Conservation (phyloP, 495 filamentous ascomycete genomes). For the Melanomma pulvis-pyrius region DNA sequence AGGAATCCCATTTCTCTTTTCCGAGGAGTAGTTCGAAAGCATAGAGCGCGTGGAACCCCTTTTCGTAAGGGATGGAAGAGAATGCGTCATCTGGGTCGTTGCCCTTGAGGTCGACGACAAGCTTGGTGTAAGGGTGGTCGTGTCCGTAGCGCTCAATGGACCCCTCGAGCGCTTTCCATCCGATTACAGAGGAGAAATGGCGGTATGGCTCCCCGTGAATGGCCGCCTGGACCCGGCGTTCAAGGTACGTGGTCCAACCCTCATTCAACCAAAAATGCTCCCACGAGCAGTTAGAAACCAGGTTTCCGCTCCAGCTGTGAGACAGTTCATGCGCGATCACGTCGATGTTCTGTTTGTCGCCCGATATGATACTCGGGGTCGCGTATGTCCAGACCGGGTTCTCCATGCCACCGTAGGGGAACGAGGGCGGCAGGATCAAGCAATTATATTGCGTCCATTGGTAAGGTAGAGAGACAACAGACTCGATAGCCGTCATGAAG, state of each 20-base stretch:
- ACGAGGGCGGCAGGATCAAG: constrained; percentile 84
- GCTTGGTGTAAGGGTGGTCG: constrained; percentile 89
- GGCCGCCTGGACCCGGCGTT: constrained; percentile 70
- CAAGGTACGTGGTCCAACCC: constrained; percentile 93
- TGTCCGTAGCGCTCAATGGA: constrained; percentile 73
- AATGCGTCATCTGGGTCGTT: constrained; percentile 96
- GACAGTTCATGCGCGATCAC: constrained; percentile 93
- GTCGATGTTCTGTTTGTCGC: constrained; percentile 91
- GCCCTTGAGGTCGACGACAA: constrained; percentile 82
- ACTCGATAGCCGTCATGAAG: constrained; percentile 86
- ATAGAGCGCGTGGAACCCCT: constrained; percentile 79
- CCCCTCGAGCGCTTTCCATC: constrained; percentile 70
- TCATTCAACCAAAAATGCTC: constrained; percentile 98
- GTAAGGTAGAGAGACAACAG: constrained; percentile 78
- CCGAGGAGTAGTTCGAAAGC: constrained; percentile 83
- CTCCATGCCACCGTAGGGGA: constrained; percentile 92
- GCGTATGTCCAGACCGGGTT: constrained; percentile 93
- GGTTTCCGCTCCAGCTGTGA: constrained; percentile 91
- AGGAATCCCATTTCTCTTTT: constrained; percentile 84
- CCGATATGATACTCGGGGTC: constrained; percentile 87
- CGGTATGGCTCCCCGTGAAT: constrained; percentile 81
- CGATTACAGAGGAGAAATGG: constrained; percentile 91
- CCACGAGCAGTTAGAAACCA: constrained; percentile 89
- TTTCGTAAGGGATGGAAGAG: constrained; percentile 80
- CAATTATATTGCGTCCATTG: constrained; percentile 95